Conservation (phyloP, 805 yeast species). For the Candida boidinii region DNA sequence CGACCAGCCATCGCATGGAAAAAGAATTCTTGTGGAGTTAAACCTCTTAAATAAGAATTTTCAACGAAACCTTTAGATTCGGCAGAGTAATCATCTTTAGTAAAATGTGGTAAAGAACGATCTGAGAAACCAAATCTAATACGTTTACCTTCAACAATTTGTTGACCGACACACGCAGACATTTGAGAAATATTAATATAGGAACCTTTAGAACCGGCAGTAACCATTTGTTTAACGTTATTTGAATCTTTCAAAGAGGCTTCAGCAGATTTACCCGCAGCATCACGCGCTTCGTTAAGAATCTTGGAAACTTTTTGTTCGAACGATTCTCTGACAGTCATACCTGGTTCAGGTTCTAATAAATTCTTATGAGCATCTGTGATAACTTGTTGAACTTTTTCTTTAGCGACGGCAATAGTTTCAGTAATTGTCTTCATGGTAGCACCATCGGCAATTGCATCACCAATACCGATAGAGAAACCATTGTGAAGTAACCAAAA, state of each 20-base stretch:
- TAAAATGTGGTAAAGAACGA: conserved; percentile 94
- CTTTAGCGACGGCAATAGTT: conserved; percentile 88
- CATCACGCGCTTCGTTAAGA: conserved; percentile 96
- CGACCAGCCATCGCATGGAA: conserved; percentile 99
- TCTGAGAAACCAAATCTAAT: conserved; percentile 96
- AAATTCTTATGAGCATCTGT: conserved; percentile 84
- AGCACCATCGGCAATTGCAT: conserved; percentile 95
- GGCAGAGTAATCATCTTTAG: conserved; percentile 97
- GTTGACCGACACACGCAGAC: conserved; percentile 99
- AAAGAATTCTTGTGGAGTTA: conserved; percentile 97
- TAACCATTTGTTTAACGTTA: conserved; percentile 98
- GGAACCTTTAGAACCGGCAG: conserved; percentile 98
- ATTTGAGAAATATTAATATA: conserved; percentile 97
- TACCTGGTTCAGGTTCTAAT: conserved; percentile 96
- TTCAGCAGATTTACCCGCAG: conserved; percentile 98
- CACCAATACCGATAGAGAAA: conserved; percentile 99
- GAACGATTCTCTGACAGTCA: conserved; percentile 97
- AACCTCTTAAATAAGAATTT: conserved; percentile 92
- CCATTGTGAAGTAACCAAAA: conserved; percentile 96
- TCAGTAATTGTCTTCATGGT: conserved; percentile 92
- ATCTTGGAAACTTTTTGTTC: conserved; percentile 95
- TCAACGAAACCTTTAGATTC: conserved; percentile 98
- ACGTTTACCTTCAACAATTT: conserved; percentile 99
- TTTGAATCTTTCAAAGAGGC: conserved; percentile 88
- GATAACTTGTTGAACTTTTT: conserved; percentile 89